Evolutionary conservation across 192 early-diverging fungal genomes (phyloP).

Genomic region (Backusella parvicylindrica): DNA sequence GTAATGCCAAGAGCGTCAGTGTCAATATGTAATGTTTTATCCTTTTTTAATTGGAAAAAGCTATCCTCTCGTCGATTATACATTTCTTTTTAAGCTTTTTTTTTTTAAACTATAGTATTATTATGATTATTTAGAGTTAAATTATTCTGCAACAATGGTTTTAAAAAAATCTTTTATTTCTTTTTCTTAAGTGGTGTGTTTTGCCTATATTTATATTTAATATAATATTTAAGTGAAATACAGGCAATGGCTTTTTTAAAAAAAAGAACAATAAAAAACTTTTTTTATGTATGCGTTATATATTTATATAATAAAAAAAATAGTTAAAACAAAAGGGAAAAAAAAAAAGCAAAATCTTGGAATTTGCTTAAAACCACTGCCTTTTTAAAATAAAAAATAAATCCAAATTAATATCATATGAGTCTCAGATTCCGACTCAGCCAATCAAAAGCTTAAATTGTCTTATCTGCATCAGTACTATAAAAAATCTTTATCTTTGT

Average conservation of each 20-base stretch:
- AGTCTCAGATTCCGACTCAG: neutral
- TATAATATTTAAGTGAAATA: neutral
- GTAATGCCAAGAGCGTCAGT: slow-evolving; percentile 28
- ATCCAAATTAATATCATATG: neutral
- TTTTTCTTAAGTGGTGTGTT: neutral
- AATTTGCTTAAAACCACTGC: neutral
- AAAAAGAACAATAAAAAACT: slow-evolving; percentile 3
- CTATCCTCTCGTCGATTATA: neutral
- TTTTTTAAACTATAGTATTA: neutral
- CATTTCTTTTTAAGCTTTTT: neutral
- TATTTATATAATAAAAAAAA: slow-evolving; percentile 1
- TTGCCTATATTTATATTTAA: slow-evolving; percentile 2
- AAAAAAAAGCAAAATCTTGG: neutral
- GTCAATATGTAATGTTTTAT: slow-evolving; percentile 23
- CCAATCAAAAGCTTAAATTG: neutral
- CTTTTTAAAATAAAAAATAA: slow-evolving; percentile 8
- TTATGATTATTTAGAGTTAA: neutral
- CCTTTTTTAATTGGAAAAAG: neutral
- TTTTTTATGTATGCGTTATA: neutral
- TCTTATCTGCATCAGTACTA: slow-evolving; percentile 24
- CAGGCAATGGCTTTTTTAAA: slow-evolving; percentile 3
- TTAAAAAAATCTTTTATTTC: neutral
- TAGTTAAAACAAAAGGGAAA: neutral
- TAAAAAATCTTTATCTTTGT: slow-evolving; percentile 7
- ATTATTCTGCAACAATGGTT: neutral